Conservation (phyloP, 1,284 basidiomycete genomes). For the Malassezia cuniculi region DNA sequence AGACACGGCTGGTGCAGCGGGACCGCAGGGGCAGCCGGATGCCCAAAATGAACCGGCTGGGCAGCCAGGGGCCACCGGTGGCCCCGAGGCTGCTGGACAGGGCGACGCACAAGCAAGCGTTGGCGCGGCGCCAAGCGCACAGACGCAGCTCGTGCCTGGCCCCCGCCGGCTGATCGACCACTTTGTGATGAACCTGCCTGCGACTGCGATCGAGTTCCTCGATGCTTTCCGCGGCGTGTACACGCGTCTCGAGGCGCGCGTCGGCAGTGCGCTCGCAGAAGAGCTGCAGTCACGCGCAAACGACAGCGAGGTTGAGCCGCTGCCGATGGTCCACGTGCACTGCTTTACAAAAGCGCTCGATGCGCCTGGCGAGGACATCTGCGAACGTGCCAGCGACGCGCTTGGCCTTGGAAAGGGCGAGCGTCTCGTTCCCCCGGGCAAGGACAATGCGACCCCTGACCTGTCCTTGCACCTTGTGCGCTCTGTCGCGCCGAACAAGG, state of each 20-base stretch:
- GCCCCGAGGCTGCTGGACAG: background rate
- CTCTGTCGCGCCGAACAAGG: conserved; percentile 87
- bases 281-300: conserved; percentile 13
- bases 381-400: conserved; percentile 24
- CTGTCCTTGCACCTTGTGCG: conserved; percentile 64
- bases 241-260: conserved; percentile 45
- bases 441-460: conserved; percentile 35
- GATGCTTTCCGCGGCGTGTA: conserved; percentile 71
- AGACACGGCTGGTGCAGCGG: conserved; percentile 2
- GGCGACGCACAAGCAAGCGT: background rate
- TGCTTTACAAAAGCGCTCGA: conserved; percentile 73
- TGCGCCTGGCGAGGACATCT: conserved; percentile 27
- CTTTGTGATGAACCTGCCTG: conserved; percentile 95
- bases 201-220: conserved; percentile 76
- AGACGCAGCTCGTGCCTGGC: background rate
- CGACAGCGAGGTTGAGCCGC: conserved; percentile 8
- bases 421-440: conserved; percentile 7
- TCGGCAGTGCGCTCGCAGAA: conserved; percentile 42
- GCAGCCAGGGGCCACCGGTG: background rate
- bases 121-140: background rate
- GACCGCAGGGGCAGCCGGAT: conserved; percentile 12
- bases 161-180: conserved; percentile 50
- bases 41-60: background rate
- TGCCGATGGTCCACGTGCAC: conserved; percentile 89
- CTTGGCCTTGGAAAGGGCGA: conserved; percentile 13